Evolutionary conservation across 176 grass and related monocot species (phyloP).

Genomic region (Cocos nucifera): DNA sequence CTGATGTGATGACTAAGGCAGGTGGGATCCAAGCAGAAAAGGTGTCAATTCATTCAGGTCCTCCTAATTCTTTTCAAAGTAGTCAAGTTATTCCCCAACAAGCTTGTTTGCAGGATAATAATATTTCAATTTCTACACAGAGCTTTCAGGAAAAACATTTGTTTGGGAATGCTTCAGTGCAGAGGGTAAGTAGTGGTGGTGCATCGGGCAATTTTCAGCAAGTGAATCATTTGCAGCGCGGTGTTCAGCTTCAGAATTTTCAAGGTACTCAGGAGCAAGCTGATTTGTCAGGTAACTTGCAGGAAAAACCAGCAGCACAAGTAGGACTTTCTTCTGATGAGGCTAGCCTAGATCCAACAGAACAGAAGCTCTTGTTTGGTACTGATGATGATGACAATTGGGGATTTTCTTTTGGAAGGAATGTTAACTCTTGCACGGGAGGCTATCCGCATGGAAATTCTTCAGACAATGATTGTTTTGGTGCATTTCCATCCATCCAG

Average conservation of each 20-base stretch:
- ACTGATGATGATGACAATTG: slow-evolving; percentile 23
- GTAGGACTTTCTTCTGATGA: slow-evolving; percentile 1
- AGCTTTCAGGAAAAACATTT: slow-evolving; percentile 3
- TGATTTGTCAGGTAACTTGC: slow-evolving; percentile 14
- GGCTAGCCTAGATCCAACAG: slow-evolving; percentile 34
- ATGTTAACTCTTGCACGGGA: slow-evolving; percentile 13
- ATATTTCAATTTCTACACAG: not conserved
- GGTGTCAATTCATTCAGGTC: not conserved
- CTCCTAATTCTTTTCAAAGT: slow-evolving; percentile 1
- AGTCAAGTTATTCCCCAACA: not conserved
- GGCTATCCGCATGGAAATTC: slow-evolving; percentile 15
- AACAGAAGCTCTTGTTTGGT: slow-evolving; percentile 41
- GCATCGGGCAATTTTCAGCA: slow-evolving; percentile 12
- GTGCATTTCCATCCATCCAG: slow-evolving; percentile 26
- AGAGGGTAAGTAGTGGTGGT: slow-evolving; percentile 5
- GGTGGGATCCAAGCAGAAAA: not conserved
- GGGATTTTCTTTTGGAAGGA: slow-evolving; percentile 10
- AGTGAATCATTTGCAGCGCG: slow-evolving; percentile 13
- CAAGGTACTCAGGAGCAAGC: slow-evolving; percentile 17
- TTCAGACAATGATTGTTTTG: slow-evolving; percentile 12
- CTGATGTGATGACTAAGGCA: not conserved
- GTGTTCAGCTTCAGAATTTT: slow-evolving; percentile 26
- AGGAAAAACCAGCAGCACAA: slow-evolving; percentile 11
- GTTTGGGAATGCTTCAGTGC: not conserved
- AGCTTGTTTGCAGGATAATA: slow-evolving; percentile 6